Conservation (phyloP, 2,329 filamentous ascomycete species). For the Xylaria sp. region DNA sequence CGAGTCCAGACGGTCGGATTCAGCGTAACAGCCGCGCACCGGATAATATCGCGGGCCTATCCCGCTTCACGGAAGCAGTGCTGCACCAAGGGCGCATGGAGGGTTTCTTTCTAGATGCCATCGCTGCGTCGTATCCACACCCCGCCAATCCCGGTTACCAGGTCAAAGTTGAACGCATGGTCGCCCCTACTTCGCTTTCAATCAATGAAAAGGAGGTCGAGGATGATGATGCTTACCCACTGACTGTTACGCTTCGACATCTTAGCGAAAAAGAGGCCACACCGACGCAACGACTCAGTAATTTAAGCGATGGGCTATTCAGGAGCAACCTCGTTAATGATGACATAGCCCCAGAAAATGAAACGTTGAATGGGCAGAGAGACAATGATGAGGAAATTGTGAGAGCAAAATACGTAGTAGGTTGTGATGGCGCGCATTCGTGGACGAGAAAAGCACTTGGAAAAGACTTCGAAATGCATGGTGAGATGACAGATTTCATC, state of each 20-base stretch:
- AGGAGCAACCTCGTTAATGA: constrained; percentile 64
- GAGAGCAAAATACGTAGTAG: constrained; percentile 71
- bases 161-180: constrained; percentile 64
- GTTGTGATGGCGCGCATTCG: constrained; percentile 74
- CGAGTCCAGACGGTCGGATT: constrained; percentile 66
- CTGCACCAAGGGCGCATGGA: constrained; percentile 72
- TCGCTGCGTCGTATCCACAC: constrained; percentile 50
- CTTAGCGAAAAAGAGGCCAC: constrained; percentile 65
- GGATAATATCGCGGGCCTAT: constrained; percentile 64
- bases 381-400: constrained; percentile 56
- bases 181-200: constrained; percentile 62
- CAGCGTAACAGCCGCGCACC: constrained; percentile 53
- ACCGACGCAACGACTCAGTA: constrained; percentile 53
- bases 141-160: constrained; percentile 27
- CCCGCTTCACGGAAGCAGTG: constrained; percentile 67
- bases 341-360: constrained; percentile 60
- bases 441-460: constrained; percentile 70
- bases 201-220: constrained; percentile 60
- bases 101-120: constrained; percentile 64
- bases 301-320: constrained; percentile 61
- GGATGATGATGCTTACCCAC: constrained; percentile 63
- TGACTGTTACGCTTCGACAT: constrained; percentile 65
- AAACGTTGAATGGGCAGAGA: constrained; percentile 41
- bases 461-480: constrained; percentile 60
- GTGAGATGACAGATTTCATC: constrained; percentile 64